Conservation (phyloP, 257 asterid species). For the Solanum sparsipilum region DNA sequence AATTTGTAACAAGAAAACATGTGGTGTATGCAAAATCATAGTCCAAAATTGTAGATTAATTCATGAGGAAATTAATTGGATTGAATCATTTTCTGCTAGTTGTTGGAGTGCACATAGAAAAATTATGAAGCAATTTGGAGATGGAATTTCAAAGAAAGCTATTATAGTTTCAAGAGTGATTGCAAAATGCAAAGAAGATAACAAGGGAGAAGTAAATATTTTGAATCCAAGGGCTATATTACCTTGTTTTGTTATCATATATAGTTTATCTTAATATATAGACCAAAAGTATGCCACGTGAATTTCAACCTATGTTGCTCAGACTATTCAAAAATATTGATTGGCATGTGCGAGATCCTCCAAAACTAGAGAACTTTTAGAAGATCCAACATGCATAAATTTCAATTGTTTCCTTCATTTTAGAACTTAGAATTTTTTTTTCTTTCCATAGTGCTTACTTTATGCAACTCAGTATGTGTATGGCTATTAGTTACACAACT, state of each 20-base stretch:
- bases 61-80: not conserved
- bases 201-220: not conserved
- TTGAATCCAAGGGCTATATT: not conserved
- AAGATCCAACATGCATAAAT: too few relatives aligned
- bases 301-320: too few relatives aligned
- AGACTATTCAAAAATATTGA: too few relatives aligned
- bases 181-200: not conserved
- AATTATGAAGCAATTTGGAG: not conserved
- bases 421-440: too few relatives aligned
- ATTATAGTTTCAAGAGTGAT: not conserved
- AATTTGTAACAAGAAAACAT: not conserved
- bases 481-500: too few relatives aligned
- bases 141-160: not conserved
- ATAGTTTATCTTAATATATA: not conserved
- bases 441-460: too few relatives aligned
- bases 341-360: too few relatives aligned
- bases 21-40: not conserved
- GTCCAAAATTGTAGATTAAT: not conserved
- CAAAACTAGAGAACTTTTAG: too few relatives aligned
- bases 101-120: slow-evolving; percentile 9
- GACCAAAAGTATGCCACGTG: not conserved
- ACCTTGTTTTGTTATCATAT: not conserved
- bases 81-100: not conserved
- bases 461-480: too few relatives aligned
- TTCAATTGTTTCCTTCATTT: too few relatives aligned